These are phyloP conservation scores for Coniophora puteana DNA, from an alignment of 1,284 basidiomycete genomes.

Conservation along the genomic window DNA sequence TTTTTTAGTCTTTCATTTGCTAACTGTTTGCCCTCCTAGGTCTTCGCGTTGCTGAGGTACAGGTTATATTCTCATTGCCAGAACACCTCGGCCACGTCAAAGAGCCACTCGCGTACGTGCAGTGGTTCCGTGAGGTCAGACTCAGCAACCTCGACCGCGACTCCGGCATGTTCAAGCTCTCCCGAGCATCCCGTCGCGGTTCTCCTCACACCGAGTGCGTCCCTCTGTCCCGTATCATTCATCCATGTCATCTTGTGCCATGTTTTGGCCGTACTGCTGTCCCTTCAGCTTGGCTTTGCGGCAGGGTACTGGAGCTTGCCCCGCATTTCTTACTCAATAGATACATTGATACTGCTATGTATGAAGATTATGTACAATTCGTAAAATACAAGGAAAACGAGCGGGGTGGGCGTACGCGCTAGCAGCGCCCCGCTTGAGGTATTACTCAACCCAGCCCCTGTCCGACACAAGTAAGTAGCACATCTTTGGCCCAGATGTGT, in stretches of 20 bases:
- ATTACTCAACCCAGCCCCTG: too few species aligned
- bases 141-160: conserved; percentile 13
- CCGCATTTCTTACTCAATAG: too few species aligned
- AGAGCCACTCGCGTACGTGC: conserved; percentile 18
- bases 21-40: conserved; percentile 9
- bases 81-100: conserved; percentile 10
- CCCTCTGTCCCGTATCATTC: conserved; percentile 7
- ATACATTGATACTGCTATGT: too few species aligned
- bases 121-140: conserved; percentile 24
- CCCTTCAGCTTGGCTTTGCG: too few species aligned
- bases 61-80: conserved; percentile 17
- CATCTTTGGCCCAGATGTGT: too few species aligned
- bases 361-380: too few species aligned
- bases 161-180: conserved; percentile 12
- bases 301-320: too few species aligned
- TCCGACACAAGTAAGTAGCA: too few species aligned
- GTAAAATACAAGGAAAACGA: too few species aligned
- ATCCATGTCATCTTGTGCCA: conserved; percentile 15
- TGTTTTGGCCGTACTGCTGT: conserved; percentile 10
- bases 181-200: conserved; percentile 10
- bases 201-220: conserved; percentile 8
- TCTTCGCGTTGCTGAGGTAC: conserved; percentile 19
- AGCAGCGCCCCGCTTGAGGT: too few species aligned
- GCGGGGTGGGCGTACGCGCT: too few species aligned
- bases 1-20: conserved; percentile 5